Evolutionary conservation across 768 basidiomycete genomes (phyloP).

Genomic region (Mycena vulgaris): DNA sequence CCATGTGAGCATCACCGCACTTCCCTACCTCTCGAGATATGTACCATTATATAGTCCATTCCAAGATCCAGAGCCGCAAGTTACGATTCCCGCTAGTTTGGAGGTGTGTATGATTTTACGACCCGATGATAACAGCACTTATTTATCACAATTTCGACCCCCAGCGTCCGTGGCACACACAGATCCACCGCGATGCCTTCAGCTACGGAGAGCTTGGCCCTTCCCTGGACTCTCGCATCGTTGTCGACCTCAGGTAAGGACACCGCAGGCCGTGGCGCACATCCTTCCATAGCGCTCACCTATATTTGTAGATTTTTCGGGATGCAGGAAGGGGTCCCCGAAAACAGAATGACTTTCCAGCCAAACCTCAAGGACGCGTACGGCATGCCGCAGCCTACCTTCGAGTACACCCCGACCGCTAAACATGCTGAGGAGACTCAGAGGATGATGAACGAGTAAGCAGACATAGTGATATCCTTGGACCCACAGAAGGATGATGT

Average conservation of each 20-base stretch:
- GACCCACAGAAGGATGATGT: not conserved
- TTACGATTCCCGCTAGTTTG: slow-evolving; percentile 40
- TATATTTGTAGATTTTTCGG: slow-evolving; percentile 43
- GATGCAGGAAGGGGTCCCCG: slow-evolving; percentile 30
- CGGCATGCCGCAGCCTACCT: slow-evolving; percentile 54
- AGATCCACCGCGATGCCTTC: slow-evolving; percentile 56
- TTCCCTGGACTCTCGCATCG: slow-evolving; percentile 47
- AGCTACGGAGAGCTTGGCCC: slow-evolving; percentile 51
- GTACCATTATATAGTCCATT: slow-evolving; percentile 38
- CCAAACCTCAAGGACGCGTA: slow-evolving; percentile 42
- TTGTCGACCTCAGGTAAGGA: slow-evolving; percentile 46
- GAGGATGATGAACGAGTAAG: slow-evolving; percentile 41
- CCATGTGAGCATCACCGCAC: slow-evolving; percentile 30
- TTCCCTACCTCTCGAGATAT: not conserved
- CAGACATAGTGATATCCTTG: not conserved
- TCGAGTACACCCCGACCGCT: slow-evolving; percentile 36
- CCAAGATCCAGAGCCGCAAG: slow-evolving; percentile 51
- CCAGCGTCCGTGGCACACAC: slow-evolving; percentile 49
- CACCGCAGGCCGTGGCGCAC: not conserved
- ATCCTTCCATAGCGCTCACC: not conserved
- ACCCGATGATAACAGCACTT: slow-evolving; percentile 6
- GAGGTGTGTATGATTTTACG: slow-evolving; percentile 7
- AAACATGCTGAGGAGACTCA: slow-evolving; percentile 34
- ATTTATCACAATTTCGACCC: not conserved
- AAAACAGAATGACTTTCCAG: slow-evolving; percentile 32